phyloP scores from a whole-genome alignment of 352 stramenopile genomes.

The Globisporangium yorkense region DNA sequence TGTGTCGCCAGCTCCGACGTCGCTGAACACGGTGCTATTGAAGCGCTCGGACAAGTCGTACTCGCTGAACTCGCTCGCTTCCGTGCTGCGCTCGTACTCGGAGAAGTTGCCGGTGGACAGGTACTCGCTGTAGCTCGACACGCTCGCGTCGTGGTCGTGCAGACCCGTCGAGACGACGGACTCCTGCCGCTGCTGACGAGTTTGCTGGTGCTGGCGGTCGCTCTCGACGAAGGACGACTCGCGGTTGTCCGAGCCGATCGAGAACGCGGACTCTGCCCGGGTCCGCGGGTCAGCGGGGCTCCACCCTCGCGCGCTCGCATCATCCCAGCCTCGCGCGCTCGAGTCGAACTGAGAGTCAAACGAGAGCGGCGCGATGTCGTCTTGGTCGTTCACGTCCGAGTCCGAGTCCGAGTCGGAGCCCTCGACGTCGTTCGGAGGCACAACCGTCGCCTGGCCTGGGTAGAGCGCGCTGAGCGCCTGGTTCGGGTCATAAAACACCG shows the following conservation, averaged over 20 bases:
- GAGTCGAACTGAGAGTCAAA: slow-evolving; percentile 12
- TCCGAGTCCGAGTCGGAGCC: slow-evolving; percentile 24
- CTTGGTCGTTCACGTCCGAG: slow-evolving; percentile 22
- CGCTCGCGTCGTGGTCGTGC: slow-evolving; percentile 8
- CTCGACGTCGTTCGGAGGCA: slow-evolving; percentile 22
- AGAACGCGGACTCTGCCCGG: slow-evolving; percentile 6
- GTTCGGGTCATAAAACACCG: slow-evolving; percentile 26
- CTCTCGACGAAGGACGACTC: not conserved
- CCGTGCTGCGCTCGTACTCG: slow-evolving; percentile 10
- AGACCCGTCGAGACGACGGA: slow-evolving; percentile 8
- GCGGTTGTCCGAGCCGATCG: slow-evolving; percentile 5
- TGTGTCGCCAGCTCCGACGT: not conserved
- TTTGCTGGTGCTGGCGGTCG: not conserved
- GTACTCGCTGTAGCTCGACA: slow-evolving; percentile 12
- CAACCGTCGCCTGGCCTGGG: slow-evolving; percentile 14
- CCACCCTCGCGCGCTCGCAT: slow-evolving; percentile 23
- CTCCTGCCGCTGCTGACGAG: not conserved
- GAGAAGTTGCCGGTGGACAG: slow-evolving; percentile 8
- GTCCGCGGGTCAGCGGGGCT: slow-evolving; percentile 16
- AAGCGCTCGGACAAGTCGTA: slow-evolving; percentile 8
- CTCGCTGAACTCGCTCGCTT: slow-evolving; percentile 17
- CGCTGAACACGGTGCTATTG: slow-evolving; percentile 36
- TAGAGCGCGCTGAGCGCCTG: slow-evolving; percentile 18
- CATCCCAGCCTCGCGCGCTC: slow-evolving; percentile 25
- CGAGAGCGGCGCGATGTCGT: slow-evolving; percentile 17